These are phyloP conservation scores for Linnemannia exigua DNA, from an alignment of 192 early-diverging fungal genomes.

Conservation along the genomic window DNA sequence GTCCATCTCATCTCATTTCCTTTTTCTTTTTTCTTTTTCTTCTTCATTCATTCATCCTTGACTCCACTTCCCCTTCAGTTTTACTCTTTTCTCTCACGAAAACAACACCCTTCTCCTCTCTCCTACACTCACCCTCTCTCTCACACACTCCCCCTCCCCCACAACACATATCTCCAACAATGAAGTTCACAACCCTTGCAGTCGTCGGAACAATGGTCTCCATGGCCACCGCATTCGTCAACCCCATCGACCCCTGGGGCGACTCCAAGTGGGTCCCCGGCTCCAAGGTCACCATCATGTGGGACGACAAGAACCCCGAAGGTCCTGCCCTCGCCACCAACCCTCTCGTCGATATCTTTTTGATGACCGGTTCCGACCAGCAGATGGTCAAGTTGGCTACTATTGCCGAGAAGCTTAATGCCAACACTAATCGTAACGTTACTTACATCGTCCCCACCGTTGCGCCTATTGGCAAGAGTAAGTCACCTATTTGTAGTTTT, in stretches of 20 bases:
- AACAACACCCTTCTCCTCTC: not conserved
- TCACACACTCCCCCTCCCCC: not conserved
- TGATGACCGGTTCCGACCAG: constrained; percentile 41
- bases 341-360: constrained; percentile 40
- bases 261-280: constrained; percentile 23
- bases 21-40: not conserved
- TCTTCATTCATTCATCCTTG: constrained; percentile 10
- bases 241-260: constrained; percentile 35
- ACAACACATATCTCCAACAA: constrained; percentile 7
- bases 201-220: constrained; percentile 27
- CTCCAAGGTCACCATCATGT: constrained; percentile 38
- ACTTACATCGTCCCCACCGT: constrained; percentile 35
- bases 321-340: constrained; percentile 20
- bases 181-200: constrained; percentile 43
- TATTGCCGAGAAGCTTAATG: constrained; percentile 20
- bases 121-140: not conserved
- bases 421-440: not conserved
- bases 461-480: constrained; percentile 47
- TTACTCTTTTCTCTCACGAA: not conserved
- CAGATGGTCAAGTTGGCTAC: constrained; percentile 17
- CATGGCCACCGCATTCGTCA: constrained; percentile 41
- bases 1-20: not conserved
- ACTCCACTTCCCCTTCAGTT: not conserved
- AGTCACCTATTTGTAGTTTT: constrained; percentile 5
- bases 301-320: constrained; percentile 16